Evolutionary conservation across 768 basidiomycete genomes (phyloP).

Genomic region (Suillus subluteus): DNA sequence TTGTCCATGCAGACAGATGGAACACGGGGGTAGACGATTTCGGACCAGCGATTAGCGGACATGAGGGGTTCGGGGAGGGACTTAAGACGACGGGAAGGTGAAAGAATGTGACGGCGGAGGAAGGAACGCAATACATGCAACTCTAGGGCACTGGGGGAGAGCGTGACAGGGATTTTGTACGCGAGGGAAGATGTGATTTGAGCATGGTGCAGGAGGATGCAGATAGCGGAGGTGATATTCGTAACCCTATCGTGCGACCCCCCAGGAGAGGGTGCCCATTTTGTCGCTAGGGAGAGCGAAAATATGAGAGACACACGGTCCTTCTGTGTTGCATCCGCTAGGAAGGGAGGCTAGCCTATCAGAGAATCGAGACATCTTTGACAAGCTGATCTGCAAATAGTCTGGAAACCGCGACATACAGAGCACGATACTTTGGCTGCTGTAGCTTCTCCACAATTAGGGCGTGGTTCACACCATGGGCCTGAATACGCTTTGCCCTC

Average conservation of each 20-base stretch:
- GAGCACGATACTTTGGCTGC: slow-evolving; percentile 57
- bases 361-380: slow-evolving; percentile 50
- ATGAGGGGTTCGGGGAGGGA: slow-evolving; percentile 63
- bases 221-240: slow-evolving; percentile 67
- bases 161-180: slow-evolving; percentile 19
- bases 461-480: slow-evolving; percentile 33
- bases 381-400: slow-evolving; percentile 58
- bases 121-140: slow-evolving; percentile 53
- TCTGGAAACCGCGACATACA: slow-evolving; percentile 65
- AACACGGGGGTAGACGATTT: slow-evolving; percentile 62
- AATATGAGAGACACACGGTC: slow-evolving; percentile 17
- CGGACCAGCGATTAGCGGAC: slow-evolving; percentile 59
- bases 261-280: slow-evolving; percentile 71
- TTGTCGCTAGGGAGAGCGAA: slow-evolving; percentile 57
- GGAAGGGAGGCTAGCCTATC: slow-evolving; percentile 39
- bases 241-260: slow-evolving; percentile 64
- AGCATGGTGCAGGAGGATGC: slow-evolving; percentile 50
- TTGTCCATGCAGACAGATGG: slow-evolving; percentile 63
- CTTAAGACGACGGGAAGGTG: slow-evolving; percentile 51
- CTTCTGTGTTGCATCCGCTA: slow-evolving; percentile 26
- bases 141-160: slow-evolving; percentile 39
- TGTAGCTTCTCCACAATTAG: slow-evolving; percentile 45
- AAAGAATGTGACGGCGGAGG: slow-evolving; percentile 63
- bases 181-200: slow-evolving; percentile 25
- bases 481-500: slow-evolving; percentile 21